phyloP scores from a whole-genome alignment of 345 rosid genomes.

The Durio zibethinus region DNA sequence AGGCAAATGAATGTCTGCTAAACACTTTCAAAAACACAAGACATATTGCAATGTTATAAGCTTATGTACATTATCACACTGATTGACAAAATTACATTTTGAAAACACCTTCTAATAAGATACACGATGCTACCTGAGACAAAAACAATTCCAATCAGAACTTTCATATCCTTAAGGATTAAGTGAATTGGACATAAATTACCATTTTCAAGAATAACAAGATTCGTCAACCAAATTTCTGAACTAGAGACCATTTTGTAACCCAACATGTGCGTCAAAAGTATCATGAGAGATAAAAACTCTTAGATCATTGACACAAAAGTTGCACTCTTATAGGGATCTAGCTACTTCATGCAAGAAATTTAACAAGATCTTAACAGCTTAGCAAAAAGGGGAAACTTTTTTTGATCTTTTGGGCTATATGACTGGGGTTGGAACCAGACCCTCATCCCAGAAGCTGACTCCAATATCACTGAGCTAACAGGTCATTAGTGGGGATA shows the following conservation, averaged over 20 bases:
- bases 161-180: neutral
- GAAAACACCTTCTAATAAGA: too few relatives aligned
- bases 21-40: too few relatives aligned
- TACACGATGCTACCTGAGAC: neutral
- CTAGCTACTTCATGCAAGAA: neutral
- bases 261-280: neutral
- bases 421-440: too few relatives aligned
- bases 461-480: too few relatives aligned
- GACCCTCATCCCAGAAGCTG: too few relatives aligned
- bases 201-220: neutral
- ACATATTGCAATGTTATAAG: too few relatives aligned
- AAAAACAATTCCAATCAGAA: neutral
- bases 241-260: neutral
- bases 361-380: neutral
- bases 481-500: too few relatives aligned
- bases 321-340: neutral
- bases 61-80: too few relatives aligned
- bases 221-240: neutral
- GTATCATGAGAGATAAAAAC: neutral
- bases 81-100: too few relatives aligned
- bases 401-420: too few relatives aligned
- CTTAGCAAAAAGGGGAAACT: neutral
- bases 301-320: neutral
- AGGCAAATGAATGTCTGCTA: too few relatives aligned
- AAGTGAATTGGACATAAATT: neutral